Evolutionary conservation across 169 alveolate species (phyloP).

Genomic region (Plasmodium vivax): DNA sequence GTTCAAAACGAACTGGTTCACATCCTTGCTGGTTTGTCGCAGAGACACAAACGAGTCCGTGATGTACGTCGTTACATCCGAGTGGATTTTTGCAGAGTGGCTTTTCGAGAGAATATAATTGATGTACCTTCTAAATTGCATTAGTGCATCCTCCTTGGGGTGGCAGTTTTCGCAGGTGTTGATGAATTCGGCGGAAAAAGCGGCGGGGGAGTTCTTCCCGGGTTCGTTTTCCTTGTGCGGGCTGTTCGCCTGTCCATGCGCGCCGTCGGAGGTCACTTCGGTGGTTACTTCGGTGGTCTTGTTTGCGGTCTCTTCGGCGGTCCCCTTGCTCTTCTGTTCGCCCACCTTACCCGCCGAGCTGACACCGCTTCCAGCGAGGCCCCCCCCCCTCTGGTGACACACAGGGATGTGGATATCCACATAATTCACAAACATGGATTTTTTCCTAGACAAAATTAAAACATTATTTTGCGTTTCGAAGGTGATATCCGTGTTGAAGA

Average conservation of each 20-base stretch:
- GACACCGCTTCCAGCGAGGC: not conserved
- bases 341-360: not conserved
- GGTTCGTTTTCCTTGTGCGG: not conserved
- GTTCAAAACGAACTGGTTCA: conserved; percentile 68
- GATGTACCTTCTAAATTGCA: conserved; percentile 74
- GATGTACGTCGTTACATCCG: conserved; percentile 42
- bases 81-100: conserved; percentile 49
- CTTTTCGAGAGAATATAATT: conserved; percentile 71
- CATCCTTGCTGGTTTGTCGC: conserved; percentile 50
- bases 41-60: conserved; percentile 56
- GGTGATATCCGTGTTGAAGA: conserved; percentile 55
- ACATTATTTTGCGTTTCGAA: conserved; percentile 63
- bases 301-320: not conserved
- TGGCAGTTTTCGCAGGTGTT: conserved; percentile 30
- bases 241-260: not conserved
- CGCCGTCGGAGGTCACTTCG: not conserved
- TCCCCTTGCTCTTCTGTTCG: not conserved
- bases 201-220: not conserved
- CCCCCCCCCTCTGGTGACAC: not conserved
- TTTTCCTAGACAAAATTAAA: conserved; percentile 48
- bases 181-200: conserved; percentile 40
- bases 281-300: not conserved
- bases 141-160: conserved; percentile 54
- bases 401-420: conserved; percentile 51
- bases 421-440: conserved; percentile 64